phyloP scores from a whole-genome alignment of 2,329 filamentous ascomycete genomes.

The Orbilia javanica region DNA sequence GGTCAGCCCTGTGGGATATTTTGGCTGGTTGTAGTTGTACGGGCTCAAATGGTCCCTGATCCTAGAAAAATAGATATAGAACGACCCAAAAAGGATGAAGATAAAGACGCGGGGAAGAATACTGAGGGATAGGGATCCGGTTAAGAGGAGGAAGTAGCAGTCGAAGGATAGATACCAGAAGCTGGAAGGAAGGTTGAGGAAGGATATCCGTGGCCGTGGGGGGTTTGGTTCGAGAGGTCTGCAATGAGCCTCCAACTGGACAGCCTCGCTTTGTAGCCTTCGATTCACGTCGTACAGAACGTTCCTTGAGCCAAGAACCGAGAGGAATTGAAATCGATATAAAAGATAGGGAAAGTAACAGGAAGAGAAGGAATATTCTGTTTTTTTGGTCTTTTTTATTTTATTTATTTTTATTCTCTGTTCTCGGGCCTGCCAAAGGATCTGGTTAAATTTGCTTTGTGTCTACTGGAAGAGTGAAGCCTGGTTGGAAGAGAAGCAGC shows the following conservation, averaged over 20 bases:
- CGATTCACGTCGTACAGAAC: neutral
- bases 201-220: slow-evolving; percentile 1
- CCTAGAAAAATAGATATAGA: slow-evolving; percentile 7
- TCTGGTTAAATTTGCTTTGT: neutral
- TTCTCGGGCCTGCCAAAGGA: slow-evolving; percentile 41
- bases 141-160: neutral
- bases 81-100: neutral
- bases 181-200: neutral
- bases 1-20: slow-evolving; percentile 8
- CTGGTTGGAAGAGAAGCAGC: slow-evolving; percentile 1
- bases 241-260: neutral
- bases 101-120: neutral
- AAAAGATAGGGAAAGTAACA: slow-evolving; percentile 7
- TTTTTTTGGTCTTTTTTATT: no score
- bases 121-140: neutral
- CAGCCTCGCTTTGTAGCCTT: slow-evolving; percentile 7
- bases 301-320: neutral
- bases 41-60: slow-evolving; percentile 37
- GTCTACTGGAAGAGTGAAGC: slow-evolving; percentile 9
- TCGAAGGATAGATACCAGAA: neutral
- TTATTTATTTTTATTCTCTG: no score
- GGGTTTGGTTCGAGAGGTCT: neutral
- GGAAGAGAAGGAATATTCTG: neutral
- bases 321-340: neutral
- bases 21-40: neutral